Base-by-base conservation (phyloP, 2,329 filamentous ascomycete genomes). In the Neoascochyta sp. region DNA sequence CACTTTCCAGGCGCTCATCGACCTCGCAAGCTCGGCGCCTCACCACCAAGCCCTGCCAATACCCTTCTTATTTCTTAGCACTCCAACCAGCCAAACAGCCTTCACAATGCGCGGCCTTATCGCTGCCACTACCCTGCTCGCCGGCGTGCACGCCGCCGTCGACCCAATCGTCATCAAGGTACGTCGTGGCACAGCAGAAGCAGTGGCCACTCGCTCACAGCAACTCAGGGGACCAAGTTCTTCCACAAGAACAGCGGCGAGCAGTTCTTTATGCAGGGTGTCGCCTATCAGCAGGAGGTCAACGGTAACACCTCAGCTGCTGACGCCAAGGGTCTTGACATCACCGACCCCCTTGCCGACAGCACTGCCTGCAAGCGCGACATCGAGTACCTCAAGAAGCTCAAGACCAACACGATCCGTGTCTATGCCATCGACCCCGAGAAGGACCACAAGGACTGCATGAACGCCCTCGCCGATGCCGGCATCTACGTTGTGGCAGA, bases 401-500 rank as follows among this genome's bases (percentile, higher is more conserved):
- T 95, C 40, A 74, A 80, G 43, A 95, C 88, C 66, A 98, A 98
- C 70, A 80, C 81, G 52, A 92, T 98, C 65, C 89, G 92, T 66
- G 89, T 90, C 36, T 98, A 98, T 65, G 88, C 89, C 53, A 79
- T 96, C 54, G 78, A 96, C 68, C 85, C 90, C 13, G 76, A 72
- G 9, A 64, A 73, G 46, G 74, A 93, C 68, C 92, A 98, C 70
- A 73, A 75, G 34, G 74, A 72, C 28, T 96, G 92, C 72, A 95
- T 98, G 89, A 72, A 75, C 49, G 64, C 86, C 47, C 78, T 98
- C 28, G 75, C 83, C 34, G 78, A 84, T 41, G 85, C 84, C 37
- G 90, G 88, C 58, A 96, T 98, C 72, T 98, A 96, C 66, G 81
- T 98, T 56, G 78, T 98, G 52, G 84, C 88, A 47, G 92, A 98